phyloP scores from a whole-genome alignment of 1,284 basidiomycete genomes.

The Pyrrhoderma noxium region DNA sequence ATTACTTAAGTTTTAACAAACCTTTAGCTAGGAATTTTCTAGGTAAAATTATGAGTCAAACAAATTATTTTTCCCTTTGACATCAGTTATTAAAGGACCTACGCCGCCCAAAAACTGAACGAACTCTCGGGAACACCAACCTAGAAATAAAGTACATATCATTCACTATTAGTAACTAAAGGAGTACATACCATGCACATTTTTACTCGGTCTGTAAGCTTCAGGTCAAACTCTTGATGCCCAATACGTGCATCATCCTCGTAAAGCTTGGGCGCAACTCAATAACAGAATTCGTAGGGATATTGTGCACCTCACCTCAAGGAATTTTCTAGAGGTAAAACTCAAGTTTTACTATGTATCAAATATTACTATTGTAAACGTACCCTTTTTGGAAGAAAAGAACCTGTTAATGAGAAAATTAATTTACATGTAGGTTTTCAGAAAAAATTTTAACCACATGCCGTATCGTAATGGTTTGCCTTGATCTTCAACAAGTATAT shows the following conservation, averaged over 20 bases:
- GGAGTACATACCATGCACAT: slow-evolving; percentile 84
- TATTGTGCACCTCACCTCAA: slow-evolving; percentile 41
- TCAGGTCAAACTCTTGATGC: slow-evolving; percentile 88
- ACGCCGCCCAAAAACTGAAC: slow-evolving; percentile 91
- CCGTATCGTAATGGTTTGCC: slow-evolving; percentile 89
- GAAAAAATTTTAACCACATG: slow-evolving; percentile 26
- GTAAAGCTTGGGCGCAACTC: slow-evolving; percentile 57
- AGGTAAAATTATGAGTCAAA: slow-evolving; percentile 2
- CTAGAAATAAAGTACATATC: slow-evolving; percentile 31
- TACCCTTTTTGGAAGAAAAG: slow-evolving; percentile 98
- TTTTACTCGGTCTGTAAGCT: slow-evolving; percentile 87
- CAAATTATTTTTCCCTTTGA: neutral
- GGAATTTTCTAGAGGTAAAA: slow-evolving; percentile 47
- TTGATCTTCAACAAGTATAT: slow-evolving; percentile 57
- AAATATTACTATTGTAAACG: slow-evolving; percentile 22
- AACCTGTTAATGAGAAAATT: slow-evolving; percentile 40
- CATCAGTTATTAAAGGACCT: slow-evolving; percentile 29
- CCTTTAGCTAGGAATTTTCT: slow-evolving; percentile 80
- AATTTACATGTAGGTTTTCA: slow-evolving; percentile 3
- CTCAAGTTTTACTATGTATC: slow-evolving; percentile 1
- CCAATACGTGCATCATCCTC: slow-evolving; percentile 91
- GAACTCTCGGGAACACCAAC: slow-evolving; percentile 94
- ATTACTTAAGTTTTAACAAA: slow-evolving; percentile 23
- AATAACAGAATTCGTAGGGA: slow-evolving; percentile 15
- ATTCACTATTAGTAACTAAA: neutral